Percentiles rank a stretch among this genome's conserved stretches.
These are phyloP conservation scores for Pseudonitzschia multiseries DNA, from an alignment of 108 stramenopile genomes.

Conservation along the genomic window DNA sequence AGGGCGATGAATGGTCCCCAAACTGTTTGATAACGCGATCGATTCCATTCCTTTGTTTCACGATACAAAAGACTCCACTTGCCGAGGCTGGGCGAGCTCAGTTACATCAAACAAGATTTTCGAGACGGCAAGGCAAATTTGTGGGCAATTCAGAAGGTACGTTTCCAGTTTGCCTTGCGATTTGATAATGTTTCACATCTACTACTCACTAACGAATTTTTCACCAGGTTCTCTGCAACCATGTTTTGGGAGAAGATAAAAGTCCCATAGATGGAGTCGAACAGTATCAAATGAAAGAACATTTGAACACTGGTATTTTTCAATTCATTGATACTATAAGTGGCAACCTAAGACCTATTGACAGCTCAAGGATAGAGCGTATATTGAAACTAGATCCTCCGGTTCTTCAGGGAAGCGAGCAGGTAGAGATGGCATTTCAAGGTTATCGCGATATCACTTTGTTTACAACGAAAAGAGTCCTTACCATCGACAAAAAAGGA, in stretches of 20 bases:
- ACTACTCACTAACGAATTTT: slow-evolving; percentile 53
- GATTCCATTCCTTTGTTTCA: no score
- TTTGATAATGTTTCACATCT: slow-evolving; percentile 44
- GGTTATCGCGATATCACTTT: slow-evolving; percentile 61
- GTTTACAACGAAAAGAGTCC: slow-evolving; percentile 58
- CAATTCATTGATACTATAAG: slow-evolving; percentile 44
- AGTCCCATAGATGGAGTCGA: slow-evolving; percentile 11
- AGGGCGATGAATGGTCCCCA: slow-evolving; percentile 40
- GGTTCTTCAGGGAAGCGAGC: slow-evolving; percentile 54
- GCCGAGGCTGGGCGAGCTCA: no score
- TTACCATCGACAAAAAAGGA: slow-evolving; percentile 57
- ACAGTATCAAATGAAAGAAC: slow-evolving; percentile 21
- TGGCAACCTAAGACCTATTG: slow-evolving; percentile 53
- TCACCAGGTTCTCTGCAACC: slow-evolving; percentile 45
- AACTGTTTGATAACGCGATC: slow-evolving; percentile 4
- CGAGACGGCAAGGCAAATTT: slow-evolving; percentile 54
- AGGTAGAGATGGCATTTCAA: slow-evolving; percentile 61
- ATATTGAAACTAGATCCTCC: slow-evolving; percentile 43
- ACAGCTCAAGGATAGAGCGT: slow-evolving; percentile 44
- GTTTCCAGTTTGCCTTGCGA: no score
- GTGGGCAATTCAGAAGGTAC: no score
- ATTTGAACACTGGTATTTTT: slow-evolving; percentile 34
- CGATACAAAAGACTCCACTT: no score
- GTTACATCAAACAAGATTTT: slow-evolving; percentile 41
- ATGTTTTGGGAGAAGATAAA: slow-evolving; percentile 15